Evolutionary conservation across 257 asterid species (phyloP).

Genomic region (Nicotiana noctiflora): DNA sequence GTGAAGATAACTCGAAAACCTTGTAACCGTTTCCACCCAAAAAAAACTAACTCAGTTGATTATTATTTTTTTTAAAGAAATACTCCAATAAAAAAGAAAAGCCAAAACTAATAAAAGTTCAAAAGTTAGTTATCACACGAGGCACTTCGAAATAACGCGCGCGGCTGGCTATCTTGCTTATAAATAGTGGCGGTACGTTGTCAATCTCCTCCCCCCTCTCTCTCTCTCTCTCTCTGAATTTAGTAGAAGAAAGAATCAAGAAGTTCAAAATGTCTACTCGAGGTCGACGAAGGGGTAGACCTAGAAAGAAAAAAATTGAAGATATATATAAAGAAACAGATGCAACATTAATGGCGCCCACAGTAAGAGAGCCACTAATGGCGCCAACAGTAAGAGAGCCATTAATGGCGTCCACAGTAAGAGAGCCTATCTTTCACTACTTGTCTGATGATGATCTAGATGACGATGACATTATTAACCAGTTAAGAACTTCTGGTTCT

Average conservation of each 20-base stretch:
- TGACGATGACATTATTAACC: not conserved
- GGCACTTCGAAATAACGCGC: not conserved
- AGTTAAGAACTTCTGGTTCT: not conserved
- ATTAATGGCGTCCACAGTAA: not conserved
- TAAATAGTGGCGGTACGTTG: not conserved
- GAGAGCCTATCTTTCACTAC: not conserved
- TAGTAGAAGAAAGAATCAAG: not conserved
- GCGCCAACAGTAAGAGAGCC: not conserved
- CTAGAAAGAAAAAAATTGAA: not conserved
- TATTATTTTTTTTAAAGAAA: not conserved
- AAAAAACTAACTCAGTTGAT: not conserved
- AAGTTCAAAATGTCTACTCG: not conserved
- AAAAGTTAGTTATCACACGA: not conserved
- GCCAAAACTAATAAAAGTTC: not conserved
- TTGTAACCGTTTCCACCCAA: not conserved
- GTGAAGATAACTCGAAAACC: not conserved
- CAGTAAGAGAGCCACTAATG: not conserved
- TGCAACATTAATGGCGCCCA: not conserved
- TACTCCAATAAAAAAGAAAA: too few relatives aligned
- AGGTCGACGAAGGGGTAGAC: too few relatives aligned
- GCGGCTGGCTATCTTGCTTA: not conserved
- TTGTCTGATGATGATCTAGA: not conserved
- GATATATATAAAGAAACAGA: not conserved
- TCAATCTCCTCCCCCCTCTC: not conserved
- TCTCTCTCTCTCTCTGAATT: not conserved